Evolutionary conservation across 257 asterid species (phyloP).

Genomic region (Jacaranda mimosifolia): DNA sequence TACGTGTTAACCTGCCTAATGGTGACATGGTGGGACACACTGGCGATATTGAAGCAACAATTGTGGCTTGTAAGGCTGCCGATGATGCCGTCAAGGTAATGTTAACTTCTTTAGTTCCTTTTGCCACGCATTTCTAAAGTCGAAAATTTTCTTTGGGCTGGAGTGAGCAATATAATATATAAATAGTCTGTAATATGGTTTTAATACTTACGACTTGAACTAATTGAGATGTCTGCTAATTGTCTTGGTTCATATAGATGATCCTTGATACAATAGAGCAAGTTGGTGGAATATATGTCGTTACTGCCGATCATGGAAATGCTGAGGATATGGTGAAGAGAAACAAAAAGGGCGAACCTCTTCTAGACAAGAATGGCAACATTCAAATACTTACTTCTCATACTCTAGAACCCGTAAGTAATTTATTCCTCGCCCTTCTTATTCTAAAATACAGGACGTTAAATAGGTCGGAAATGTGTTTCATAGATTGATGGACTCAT

Average conservation of each 20-base stretch:
- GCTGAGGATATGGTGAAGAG: conserved; percentile 92
- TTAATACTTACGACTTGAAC: background rate
- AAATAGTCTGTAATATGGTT: background rate
- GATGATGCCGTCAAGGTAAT: conserved; percentile 83
- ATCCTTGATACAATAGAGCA: conserved; percentile 75
- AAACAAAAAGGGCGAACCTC: conserved; percentile 81
- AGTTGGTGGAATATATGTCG: conserved; percentile 78
- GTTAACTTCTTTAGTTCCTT: background rate
- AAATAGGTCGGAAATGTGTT: too few relatives aligned
- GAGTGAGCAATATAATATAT: too few relatives aligned
- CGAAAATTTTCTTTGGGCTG: too few relatives aligned
- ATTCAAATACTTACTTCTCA: conserved; percentile 78
- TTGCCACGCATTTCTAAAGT: background rate
- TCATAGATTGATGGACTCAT: too few relatives aligned
- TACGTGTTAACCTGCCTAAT: conserved; percentile 77
- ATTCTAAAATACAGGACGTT: background rate
- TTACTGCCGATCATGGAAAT: conserved; percentile 87
- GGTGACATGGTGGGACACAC: conserved; percentile 89
- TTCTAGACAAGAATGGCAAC: conserved; percentile 72
- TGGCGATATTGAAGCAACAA: conserved; percentile 77
- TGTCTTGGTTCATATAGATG: conserved; percentile 49
- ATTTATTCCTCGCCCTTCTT: background rate
- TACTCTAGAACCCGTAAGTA: conserved; percentile 71
- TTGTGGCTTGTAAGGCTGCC: conserved; percentile 78
- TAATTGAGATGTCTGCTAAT: background rate